A percentile compares a stretch with the other conserved stretches of the same genome.
These are phyloP conservation scores for Collybia mongolica DNA, from an alignment of 768 basidiomycete genomes.

Conservation along the genomic window DNA sequence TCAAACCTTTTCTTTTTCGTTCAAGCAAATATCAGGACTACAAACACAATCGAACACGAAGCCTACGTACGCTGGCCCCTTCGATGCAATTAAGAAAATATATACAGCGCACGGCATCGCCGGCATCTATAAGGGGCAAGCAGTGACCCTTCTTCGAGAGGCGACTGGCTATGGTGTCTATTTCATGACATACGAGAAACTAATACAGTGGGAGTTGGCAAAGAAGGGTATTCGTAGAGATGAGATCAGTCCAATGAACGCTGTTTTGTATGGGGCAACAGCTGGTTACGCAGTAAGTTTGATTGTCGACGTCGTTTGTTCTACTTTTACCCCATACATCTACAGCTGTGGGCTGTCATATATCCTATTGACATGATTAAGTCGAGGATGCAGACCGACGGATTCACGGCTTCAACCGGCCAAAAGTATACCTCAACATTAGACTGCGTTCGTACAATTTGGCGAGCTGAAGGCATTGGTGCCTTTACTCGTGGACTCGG, in stretches of 20 bases:
- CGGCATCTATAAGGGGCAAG: constrained; percentile 93
- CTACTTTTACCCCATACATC: constrained; percentile 8
- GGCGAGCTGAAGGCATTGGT: constrained; percentile 76
- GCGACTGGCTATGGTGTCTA: constrained; percentile 83
- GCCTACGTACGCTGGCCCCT: constrained; percentile 79
- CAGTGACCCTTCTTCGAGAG: constrained; percentile 83
- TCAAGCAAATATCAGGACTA: constrained; percentile 51
- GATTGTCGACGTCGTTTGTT: constrained; percentile 1
- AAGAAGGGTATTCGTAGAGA: constrained; percentile 69
- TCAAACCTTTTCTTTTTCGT: constrained; percentile 3
- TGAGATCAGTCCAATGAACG: constrained; percentile 73
- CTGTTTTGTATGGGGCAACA: constrained; percentile 85
- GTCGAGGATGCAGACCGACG: constrained; percentile 94
- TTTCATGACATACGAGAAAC: constrained; percentile 90
- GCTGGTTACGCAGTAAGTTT: constrained; percentile 85
- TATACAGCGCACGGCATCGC: constrained; percentile 69
- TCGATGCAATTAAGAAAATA: constrained; percentile 87
- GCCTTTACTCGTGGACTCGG: constrained; percentile 92
- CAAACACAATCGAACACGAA: constrained; percentile 86
- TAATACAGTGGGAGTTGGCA: constrained; percentile 85
- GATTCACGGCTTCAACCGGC: constrained; percentile 69
- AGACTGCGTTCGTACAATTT: constrained; percentile 82
- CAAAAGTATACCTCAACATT: constrained; percentile 82
- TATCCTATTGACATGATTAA: constrained; percentile 98
- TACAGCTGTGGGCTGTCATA: constrained; percentile 84